phyloP scores from a whole-genome alignment of 805 yeast genomes.

The Candida chauliodis region DNA sequence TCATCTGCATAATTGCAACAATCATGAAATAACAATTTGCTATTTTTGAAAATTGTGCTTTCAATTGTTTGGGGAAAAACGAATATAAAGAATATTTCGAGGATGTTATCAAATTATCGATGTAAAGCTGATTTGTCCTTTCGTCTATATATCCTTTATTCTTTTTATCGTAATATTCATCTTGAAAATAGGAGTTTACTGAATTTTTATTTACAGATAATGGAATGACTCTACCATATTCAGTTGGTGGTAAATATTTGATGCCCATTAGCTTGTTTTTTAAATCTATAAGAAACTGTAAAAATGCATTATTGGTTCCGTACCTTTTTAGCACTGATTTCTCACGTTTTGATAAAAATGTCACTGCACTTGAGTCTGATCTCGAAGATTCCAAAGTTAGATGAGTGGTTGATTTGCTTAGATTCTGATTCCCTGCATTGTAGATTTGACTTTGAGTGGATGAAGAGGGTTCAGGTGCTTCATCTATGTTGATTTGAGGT shows the following conservation, averaged over 20 bases:
- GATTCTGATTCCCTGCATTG: conserved; percentile 6
- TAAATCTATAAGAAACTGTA: conserved; percentile 15
- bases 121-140: conserved; percentile 58
- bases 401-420: conserved; percentile 22
- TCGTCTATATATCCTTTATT: conserved; percentile 57
- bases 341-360: conserved; percentile 17
- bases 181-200: conserved; percentile 26
- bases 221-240: conserved; percentile 76
- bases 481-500: neutral
- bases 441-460: conserved; percentile 17
- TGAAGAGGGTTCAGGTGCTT: conserved; percentile 2
- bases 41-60: conserved; percentile 87
- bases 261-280: conserved; percentile 44
- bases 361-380: conserved; percentile 15
- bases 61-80: conserved; percentile 82
- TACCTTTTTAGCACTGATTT: conserved; percentile 12
- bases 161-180: conserved; percentile 21
- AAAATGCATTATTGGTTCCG: conserved; percentile 12
- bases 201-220: conserved; percentile 43
- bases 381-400: conserved; percentile 15
- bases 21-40: conserved; percentile 89
- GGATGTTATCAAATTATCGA: conserved; percentile 72
- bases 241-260: conserved; percentile 48
- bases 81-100: conserved; percentile 79
- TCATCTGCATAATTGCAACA: conserved; percentile 90